Base-by-base conservation (phyloP, 371 early-diverging fungal species). In the Syncephalastrum sp. region DNA sequence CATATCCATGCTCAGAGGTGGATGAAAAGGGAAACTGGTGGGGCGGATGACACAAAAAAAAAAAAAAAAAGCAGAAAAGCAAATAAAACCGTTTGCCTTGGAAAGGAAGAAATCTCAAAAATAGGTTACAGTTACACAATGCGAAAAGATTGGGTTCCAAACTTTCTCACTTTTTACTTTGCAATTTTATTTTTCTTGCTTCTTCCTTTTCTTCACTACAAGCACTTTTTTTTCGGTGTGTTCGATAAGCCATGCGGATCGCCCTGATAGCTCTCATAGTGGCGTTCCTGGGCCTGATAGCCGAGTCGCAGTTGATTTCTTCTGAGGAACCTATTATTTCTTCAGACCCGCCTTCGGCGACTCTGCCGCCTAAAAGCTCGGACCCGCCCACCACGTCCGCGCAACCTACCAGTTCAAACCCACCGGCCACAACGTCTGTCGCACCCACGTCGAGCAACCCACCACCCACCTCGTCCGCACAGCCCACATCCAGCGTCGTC, bases 361-460 rank as follows among this genome's bases (percentile, higher is more conserved):
- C 33, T 15, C 16, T 54, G 43, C 24, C 60, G 54, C 12, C 21
- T 14, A 47, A 42, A 17, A 38, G 38, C 38, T 33, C 38, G 10
- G 10, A 33, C 10, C 38, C 63, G 44, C 52, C 43, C 15, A 25
- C 56, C 16, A 53, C 65, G 25, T 45, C 60, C 46, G 45, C 49
- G 7, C 23, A 19, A 6, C 56, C 67, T 47, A 14, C 54, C 25
- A 8, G 42, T n/a, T 46, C 56, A 5, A 57, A 23, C 42, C 23
- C 24, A 21, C 60, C 51, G n/a, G 17, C 47, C n/a, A 57, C 64
- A 19, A 24, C 56, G 4, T 48, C 53, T 4, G 23, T 48, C 4
- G 24, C 42, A 6, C 16, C 57, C 12, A 19, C 60, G 12, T 21
- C 66, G 24, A 47, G 66, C n/a, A 46, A 16, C 43, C 38, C 48